These are phyloP conservation scores for Onygena corvina DNA, from an alignment of 2,329 filamentous ascomycete species.

Conservation along the genomic window DNA sequence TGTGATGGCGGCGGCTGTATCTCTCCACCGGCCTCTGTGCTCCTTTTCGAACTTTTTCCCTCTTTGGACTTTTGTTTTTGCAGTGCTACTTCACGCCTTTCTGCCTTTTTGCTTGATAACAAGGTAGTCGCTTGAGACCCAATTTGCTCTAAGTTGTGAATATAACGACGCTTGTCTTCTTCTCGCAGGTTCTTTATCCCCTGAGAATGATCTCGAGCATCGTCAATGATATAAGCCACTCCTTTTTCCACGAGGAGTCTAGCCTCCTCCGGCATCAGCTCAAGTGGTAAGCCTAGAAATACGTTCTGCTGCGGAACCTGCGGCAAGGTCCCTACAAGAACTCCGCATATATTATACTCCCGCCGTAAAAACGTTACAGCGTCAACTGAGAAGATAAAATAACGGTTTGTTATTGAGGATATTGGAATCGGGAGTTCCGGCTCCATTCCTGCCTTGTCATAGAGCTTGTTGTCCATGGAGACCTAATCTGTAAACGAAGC, in stretches of 20 bases:
- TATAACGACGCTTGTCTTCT: conserved; percentile 50
- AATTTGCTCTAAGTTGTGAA: conserved; percentile 45
- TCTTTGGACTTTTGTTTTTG: conserved; percentile 35
- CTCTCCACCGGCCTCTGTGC: background rate
- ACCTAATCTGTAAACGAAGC: background rate
- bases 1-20: conserved; percentile 13
- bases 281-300: conserved; percentile 76
- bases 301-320: conserved; percentile 92
- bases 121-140: conserved; percentile 40
- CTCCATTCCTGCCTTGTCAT: conserved; percentile 19
- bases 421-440: conserved; percentile 57
- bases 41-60: conserved; percentile 15
- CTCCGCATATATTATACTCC: conserved; percentile 70
- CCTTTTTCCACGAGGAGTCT: conserved; percentile 64
- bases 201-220: conserved; percentile 55
- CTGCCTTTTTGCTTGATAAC: conserved; percentile 38
- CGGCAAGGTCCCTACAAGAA: conserved; percentile 75
- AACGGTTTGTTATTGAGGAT: conserved; percentile 65
- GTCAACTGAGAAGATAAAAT: conserved; percentile 80
- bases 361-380: conserved; percentile 66
- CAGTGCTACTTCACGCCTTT: conserved; percentile 39
- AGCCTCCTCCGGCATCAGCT: conserved; percentile 85
- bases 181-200: conserved; percentile 49
- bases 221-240: conserved; percentile 69
- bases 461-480: background rate